These are phyloP conservation scores for Sphaerulina populicola DNA, from an alignment of 2,329 filamentous ascomycete species.

Conservation along the genomic window DNA sequence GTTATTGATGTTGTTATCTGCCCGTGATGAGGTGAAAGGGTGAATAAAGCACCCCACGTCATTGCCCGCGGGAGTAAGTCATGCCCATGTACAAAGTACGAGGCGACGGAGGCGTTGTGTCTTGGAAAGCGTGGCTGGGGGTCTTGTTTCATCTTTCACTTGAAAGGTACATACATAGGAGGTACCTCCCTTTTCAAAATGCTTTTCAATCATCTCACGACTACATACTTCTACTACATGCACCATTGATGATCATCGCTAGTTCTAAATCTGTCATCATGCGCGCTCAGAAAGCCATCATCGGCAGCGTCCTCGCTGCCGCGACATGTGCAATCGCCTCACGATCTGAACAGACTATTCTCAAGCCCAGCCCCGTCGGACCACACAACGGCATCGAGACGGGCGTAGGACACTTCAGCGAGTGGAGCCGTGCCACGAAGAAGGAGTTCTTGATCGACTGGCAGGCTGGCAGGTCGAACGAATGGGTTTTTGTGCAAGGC, in stretches of 20 bases:
- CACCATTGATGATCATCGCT: background rate
- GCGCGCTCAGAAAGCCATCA: background rate
- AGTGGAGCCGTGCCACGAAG: slow-evolving; percentile 43
- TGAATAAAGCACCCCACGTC: too few relatives aligned
- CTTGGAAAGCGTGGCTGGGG: too few relatives aligned
- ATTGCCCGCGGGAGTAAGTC: too few relatives aligned
- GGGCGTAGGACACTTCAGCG: slow-evolving; percentile 44
- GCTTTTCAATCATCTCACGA: too few relatives aligned
- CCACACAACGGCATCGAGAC: slow-evolving; percentile 32
- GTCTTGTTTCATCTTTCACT: too few relatives aligned
- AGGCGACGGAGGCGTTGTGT: too few relatives aligned
- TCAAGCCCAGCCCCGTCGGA: slow-evolving; percentile 5
- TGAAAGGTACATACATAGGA: too few relatives aligned
- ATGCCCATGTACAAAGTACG: too few relatives aligned
- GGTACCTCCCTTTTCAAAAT: too few relatives aligned
- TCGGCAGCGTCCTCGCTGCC: slow-evolving; percentile 5
- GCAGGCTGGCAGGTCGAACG: slow-evolving; percentile 37
- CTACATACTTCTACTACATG: too few relatives aligned
- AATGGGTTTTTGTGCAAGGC: slow-evolving; percentile 43
- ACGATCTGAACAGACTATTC: slow-evolving; percentile 5
- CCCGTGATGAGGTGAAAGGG: too few relatives aligned
- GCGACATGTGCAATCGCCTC: slow-evolving; percentile 7
- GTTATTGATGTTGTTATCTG: too few relatives aligned
- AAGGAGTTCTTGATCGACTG: slow-evolving; percentile 42
- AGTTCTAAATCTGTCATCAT: background rate